These are phyloP conservation scores for Trichoderma sp. DNA, from an alignment of 2,329 filamentous ascomycete genomes.

Conservation along the genomic window DNA sequence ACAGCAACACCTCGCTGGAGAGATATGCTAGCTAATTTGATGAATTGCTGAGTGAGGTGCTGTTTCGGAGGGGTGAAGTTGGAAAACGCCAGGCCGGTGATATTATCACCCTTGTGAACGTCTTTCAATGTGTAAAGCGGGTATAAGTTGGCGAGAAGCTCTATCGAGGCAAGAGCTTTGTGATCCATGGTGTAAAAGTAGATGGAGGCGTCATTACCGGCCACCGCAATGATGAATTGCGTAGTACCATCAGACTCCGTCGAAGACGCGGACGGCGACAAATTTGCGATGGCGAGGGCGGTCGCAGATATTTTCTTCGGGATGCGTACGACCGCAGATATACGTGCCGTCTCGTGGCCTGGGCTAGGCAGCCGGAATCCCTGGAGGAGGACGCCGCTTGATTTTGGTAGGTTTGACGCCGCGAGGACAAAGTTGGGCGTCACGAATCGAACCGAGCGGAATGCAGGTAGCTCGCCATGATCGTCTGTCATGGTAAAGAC, in stretches of 20 bases:
- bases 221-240: conserved; percentile 78
- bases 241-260: conserved; percentile 56
- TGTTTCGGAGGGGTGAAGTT: conserved; percentile 53
- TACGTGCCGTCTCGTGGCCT: conserved; percentile 40
- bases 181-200: conserved; percentile 76
- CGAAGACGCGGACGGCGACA: conserved; percentile 54
- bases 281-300: conserved; percentile 70
- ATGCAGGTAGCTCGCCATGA: conserved; percentile 46
- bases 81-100: conserved; percentile 59
- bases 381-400: conserved; percentile 55
- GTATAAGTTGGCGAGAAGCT: conserved; percentile 51
- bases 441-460: conserved; percentile 59
- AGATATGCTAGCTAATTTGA: conserved; percentile 78
- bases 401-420: conserved; percentile 56
- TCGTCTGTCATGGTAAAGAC: conserved; percentile 56
- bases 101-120: conserved; percentile 52
- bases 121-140: conserved; percentile 51
- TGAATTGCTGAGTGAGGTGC: conserved; percentile 36
- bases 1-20: conserved; percentile 77
- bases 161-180: conserved; percentile 43
- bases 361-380: conserved; percentile 51
- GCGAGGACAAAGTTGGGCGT: conserved; percentile 56
- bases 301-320: conserved; percentile 69
- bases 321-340: conserved; percentile 55
- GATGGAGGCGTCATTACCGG: conserved; percentile 75